Evolutionary conservation across 1,139 yeast species (phyloP).

Genomic region (Kodamaea anthophila): DNA sequence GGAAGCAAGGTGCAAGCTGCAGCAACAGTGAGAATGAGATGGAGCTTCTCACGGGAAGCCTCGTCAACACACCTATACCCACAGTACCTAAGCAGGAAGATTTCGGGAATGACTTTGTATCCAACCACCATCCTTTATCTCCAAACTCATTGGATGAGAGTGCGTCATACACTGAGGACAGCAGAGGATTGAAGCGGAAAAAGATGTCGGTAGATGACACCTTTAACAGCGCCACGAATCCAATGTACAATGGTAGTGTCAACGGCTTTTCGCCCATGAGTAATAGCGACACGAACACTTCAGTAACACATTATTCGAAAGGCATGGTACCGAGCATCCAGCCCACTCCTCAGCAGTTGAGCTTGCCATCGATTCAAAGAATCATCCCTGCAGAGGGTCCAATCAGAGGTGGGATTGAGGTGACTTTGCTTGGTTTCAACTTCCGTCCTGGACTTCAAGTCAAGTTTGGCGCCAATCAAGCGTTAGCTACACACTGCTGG

Average conservation of each 20-base stretch:
- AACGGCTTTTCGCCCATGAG: constrained; percentile 41
- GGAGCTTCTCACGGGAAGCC: constrained; percentile 4
- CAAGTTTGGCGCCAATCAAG: constrained; percentile 78
- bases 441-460: constrained; percentile 79
- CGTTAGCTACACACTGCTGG: constrained; percentile 93
- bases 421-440: constrained; percentile 80
- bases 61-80: constrained; percentile 5
- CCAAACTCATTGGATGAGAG: constrained; percentile 66
- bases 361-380: constrained; percentile 61
- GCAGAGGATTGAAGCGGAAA: constrained; percentile 35
- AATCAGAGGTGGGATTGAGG: constrained; percentile 90
- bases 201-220: constrained; percentile 42
- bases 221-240: constrained; percentile 31
- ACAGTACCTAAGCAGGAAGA: constrained; percentile 2
- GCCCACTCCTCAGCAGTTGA: constrained; percentile 12
- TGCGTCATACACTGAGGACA: constrained; percentile 34
- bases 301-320: constrained; percentile 18
- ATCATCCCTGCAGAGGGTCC: constrained; percentile 96
- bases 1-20: constrained; percentile 7
- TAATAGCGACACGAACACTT: constrained; percentile 42
- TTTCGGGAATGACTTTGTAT: constrained; percentile 6
- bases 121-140: constrained; percentile 36
- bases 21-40: constrained; percentile 10
- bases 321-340: constrained; percentile 13
- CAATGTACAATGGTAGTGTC: constrained; percentile 39